phyloP scores from a whole-genome alignment of 805 yeast genomes.

The Scheffersomyces spartinae region DNA sequence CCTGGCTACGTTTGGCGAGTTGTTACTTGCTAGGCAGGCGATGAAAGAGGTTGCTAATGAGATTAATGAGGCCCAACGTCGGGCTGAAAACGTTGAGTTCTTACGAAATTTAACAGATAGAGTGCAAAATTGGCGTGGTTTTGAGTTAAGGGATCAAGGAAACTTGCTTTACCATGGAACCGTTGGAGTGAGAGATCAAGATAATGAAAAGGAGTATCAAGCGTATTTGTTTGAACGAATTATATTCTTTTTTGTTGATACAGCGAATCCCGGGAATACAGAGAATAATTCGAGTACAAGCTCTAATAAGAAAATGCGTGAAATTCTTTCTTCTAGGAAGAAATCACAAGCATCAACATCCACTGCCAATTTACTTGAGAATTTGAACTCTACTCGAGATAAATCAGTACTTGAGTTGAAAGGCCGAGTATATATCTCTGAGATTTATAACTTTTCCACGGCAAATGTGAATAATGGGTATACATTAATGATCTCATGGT shows the following conservation, averaged over 20 bases:
- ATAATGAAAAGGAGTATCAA: conserved; percentile 75
- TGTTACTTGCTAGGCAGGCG: conserved; percentile 56
- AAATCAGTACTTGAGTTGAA: conserved; percentile 36
- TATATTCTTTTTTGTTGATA: conserved; percentile 35
- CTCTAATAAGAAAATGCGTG: conserved; percentile 24
- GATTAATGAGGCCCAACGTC: conserved; percentile 89
- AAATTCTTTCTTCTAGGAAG: conserved; percentile 6
- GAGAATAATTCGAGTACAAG: conserved; percentile 13
- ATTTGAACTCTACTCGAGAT: conserved; percentile 17
- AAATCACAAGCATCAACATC: conserved; percentile 26
- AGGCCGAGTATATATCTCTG: conserved; percentile 74
- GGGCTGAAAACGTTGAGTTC: conserved; percentile 72
- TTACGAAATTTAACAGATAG: conserved; percentile 59
- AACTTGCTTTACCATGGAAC: conserved; percentile 67
- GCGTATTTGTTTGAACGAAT: conserved; percentile 75
- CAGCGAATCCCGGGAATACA: conserved; percentile 5
- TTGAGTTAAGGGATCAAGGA: conserved; percentile 69
- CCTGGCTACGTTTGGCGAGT: conserved; percentile 34
- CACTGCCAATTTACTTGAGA: conserved; percentile 24
- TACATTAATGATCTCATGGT: conserved; percentile 61
- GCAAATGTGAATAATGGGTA: conserved; percentile 30
- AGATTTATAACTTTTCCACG: conserved; percentile 30
- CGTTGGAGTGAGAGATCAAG: conserved; percentile 58
- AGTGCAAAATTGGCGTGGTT: conserved; percentile 89
- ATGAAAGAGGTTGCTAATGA: conserved; percentile 76